These are phyloP conservation scores for Pochonia chlamydosporia DNA, from an alignment of 2,329 filamentous ascomycete genomes.

Conservation along the genomic window DNA sequence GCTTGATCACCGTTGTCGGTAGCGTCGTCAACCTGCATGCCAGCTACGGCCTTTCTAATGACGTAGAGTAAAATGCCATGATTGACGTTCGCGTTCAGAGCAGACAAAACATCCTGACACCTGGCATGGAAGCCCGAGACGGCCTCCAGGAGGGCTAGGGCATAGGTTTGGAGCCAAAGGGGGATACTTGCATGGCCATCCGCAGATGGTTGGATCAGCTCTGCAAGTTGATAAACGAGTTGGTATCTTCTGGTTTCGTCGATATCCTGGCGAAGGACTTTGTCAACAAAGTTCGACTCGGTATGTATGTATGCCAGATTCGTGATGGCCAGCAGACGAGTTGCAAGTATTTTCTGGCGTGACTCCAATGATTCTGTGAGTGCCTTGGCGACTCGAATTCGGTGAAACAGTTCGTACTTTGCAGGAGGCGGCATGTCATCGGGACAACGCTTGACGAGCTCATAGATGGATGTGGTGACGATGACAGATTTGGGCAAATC, in stretches of 20 bases:
- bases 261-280: slow-evolving; percentile 77
- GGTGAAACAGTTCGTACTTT: slow-evolving; percentile 80
- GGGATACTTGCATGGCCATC: slow-evolving; percentile 65
- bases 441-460: slow-evolving; percentile 50
- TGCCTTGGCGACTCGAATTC: slow-evolving; percentile 77
- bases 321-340: slow-evolving; percentile 79
- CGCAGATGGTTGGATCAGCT: slow-evolving; percentile 78
- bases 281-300: slow-evolving; percentile 78
- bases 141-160: slow-evolving; percentile 77
- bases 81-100: slow-evolving; percentile 92
- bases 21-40: slow-evolving; percentile 57
- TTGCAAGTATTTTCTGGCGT: slow-evolving; percentile 70
- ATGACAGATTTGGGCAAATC: slow-evolving; percentile 59
- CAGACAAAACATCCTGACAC: slow-evolving; percentile 75
- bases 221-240: slow-evolving; percentile 84
- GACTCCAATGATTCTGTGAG: slow-evolving; percentile 59
- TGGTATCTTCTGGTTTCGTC: slow-evolving; percentile 88
- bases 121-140: slow-evolving; percentile 73
- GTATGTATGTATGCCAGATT: slow-evolving; percentile 87
- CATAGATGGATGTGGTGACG: slow-evolving; percentile 45
- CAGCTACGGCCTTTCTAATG: slow-evolving; percentile 81
- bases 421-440: slow-evolving; percentile 64
- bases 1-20: slow-evolving; percentile 53
- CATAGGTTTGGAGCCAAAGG: slow-evolving; percentile 72
- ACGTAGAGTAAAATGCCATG: slow-evolving; percentile 93